Evolutionary conservation across 192 early-diverging fungal genomes (phyloP), one percentile per base, ranked within the genome.

Genomic region (Radiomyces spectabilis): DNA sequence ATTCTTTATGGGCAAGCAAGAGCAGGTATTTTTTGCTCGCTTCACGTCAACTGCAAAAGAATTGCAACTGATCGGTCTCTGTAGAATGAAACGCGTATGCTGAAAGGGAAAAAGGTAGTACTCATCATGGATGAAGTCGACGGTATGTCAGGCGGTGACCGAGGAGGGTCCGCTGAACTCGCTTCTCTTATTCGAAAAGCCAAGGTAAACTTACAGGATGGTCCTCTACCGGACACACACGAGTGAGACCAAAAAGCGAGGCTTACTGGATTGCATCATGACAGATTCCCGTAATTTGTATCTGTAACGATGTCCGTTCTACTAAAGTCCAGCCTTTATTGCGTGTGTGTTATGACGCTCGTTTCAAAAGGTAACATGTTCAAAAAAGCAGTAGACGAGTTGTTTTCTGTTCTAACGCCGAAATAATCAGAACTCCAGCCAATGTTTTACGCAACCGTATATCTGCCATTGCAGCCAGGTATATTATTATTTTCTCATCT

Each of bases 41-140:
- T n/a, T n/a, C n/a, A n/a, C n/a, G n/a, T n/a, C n/a, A n/a, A n/a
- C n/a, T n/a, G n/a, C n/a, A n/a, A n/a, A n/a, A n/a, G n/a, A n/a
- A n/a, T n/a, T n/a, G n/a, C n/a, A n/a, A n/a, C n/a, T n/a, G n/a
- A n/a, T n/a, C n/a, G n/a, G n/a, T n/a, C n/a, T n/a, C n/a, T n/a
- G n/a, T n/a, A n/a, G n/a, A n/a, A n/a, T n/a, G n/a, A n/a, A n/a
- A n/a, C n/a, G n/a, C n/a, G n/a, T n/a, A n/a, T n/a, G n/a, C n/a
- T n/a, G n/a, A 51, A 60, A 50, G 59, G 54, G 26, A 76, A 69
- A 32, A 81, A 79, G 51, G 71, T 75, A 18, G 79, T 95, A 0
- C 66, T 99, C 5, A 87, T 99, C 37, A 99, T 99, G 97, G 97
- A 99, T 72, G 97, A 99, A 65, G 93, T 97, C 1, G 97, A 99